Base-by-base conservation (phyloP, 345 rosid species). In the Salix purpurea region DNA sequence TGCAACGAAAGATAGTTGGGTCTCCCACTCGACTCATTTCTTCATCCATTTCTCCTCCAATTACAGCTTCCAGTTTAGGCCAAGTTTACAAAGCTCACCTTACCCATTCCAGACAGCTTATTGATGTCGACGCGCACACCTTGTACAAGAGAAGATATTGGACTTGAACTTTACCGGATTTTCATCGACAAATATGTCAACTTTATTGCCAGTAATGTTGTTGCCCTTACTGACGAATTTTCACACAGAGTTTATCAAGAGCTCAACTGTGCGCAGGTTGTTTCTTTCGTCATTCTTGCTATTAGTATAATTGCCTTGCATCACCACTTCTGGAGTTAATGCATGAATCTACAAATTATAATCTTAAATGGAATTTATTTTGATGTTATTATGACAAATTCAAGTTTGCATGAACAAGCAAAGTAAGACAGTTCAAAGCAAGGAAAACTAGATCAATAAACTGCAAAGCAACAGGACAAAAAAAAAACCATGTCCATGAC, bases 111-210 rank as follows among this genome's bases (percentile, higher is more conserved):
- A 94, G 90, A 52, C 92, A 93, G 73, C 77, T 79, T 48, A 98
- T 93, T 76, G 99, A 98, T 65, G 99, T 93, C 19, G 93, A 96
- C 89, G 97, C 93, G 77, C 99, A 96, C 91, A 98, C 73, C 98
- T 96, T 39, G 92, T 34, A 93, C 93, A 23, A 97, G 92, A 82
- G 92, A 96, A 87, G 83, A 90, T 52, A 96, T 93, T 76, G 99
- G 96, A 14, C 92, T 93, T 23, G 99, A 96, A 74, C 93, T 96
- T 84, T 92, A 90, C 86, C 7, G 97, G 97, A 66, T 70, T 83
- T 77, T 92, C 52, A 86, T 96, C 62, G 92, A 96, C 81, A 90
- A 93, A 78, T 90, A 93, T 56, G 97, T 83, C 0, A 92, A 93
- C 73, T 73, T 92, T 67, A 88, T 93, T 78, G 90, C 95, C 62